A percentile compares a stretch with the other conserved stretches of the same genome.
These are phyloP conservation scores for Coccinonectria pachysandricola DNA, from an alignment of 2,329 filamentous ascomycete species.

Conservation along the genomic window DNA sequence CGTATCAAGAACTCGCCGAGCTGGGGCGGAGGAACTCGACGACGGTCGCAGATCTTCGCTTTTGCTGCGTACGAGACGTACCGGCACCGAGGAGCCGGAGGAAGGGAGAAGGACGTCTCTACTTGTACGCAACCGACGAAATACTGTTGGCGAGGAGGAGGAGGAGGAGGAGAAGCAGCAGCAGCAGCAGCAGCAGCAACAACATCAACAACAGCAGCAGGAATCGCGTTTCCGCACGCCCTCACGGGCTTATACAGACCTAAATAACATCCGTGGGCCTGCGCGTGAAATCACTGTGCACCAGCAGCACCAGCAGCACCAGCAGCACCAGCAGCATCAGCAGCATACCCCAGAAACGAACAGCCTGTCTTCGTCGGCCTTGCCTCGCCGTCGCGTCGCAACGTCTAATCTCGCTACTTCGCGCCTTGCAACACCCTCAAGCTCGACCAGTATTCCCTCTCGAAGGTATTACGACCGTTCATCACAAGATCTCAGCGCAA, in stretches of 20 bases:
- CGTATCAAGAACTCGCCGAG: slow-evolving; percentile 31
- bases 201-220: no score
- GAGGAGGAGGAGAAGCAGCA: slow-evolving; percentile 31
- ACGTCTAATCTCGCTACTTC: slow-evolving; percentile 36
- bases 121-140: slow-evolving; percentile 35
- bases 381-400: slow-evolving; percentile 44
- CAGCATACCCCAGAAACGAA: no score
- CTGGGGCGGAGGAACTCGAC: slow-evolving; percentile 37
- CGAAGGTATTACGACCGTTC: slow-evolving; percentile 41
- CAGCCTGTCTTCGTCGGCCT: slow-evolving; percentile 11
- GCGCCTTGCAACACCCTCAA: slow-evolving; percentile 31
- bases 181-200: no score
- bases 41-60: slow-evolving; percentile 34
- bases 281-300: slow-evolving; percentile 18
- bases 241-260: slow-evolving; percentile 49
- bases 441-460: slow-evolving; percentile 27
- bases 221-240: slow-evolving; percentile 48
- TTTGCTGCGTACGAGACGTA: slow-evolving; percentile 35
- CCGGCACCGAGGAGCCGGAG: slow-evolving; percentile 38
- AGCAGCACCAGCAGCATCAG: slow-evolving; percentile 15
- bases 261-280: slow-evolving; percentile 27
- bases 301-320: slow-evolving; percentile 14
- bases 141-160: slow-evolving; percentile 37
- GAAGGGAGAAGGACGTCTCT: slow-evolving; percentile 34
- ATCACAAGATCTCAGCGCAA: slow-evolving; percentile 25